phyloP scores from a whole-genome alignment of 2,329 filamentous ascomycete genomes.

The Myriosclerotinia scirpicola region DNA sequence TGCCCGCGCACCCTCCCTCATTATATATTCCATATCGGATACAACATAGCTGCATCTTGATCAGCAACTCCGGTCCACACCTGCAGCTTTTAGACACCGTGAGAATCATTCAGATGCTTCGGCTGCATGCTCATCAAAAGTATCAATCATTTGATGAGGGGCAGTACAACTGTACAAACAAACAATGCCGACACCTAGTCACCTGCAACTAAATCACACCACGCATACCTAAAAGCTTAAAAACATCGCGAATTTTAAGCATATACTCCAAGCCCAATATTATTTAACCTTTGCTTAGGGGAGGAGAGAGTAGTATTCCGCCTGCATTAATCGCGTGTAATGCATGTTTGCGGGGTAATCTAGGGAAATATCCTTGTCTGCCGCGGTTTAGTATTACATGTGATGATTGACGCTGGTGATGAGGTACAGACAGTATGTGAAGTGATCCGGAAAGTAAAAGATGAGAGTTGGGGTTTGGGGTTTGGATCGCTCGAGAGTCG shows the following conservation, averaged over 20 bases:
- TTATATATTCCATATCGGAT: not conserved
- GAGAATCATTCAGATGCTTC: too few species aligned
- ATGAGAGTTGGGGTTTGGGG: not conserved
- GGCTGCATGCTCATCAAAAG: not conserved
- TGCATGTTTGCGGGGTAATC: conserved; percentile 13
- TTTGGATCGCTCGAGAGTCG: not conserved
- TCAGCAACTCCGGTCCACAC: not conserved
- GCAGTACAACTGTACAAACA: not conserved
- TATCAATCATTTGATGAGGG: conserved; percentile 3
- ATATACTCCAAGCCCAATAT: too few species aligned
- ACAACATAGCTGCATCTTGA: not conserved
- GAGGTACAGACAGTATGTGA: not conserved
- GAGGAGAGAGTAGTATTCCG: too few species aligned
- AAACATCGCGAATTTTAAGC: not conserved
- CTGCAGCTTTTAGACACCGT: not conserved
- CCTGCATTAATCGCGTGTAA: too few species aligned
- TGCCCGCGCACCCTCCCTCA: not conserved
- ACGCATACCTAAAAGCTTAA: not conserved
- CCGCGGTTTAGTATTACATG: conserved; percentile 4
- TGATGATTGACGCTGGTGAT: not conserved
- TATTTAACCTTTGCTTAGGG: too few species aligned
- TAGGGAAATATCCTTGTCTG: conserved; percentile 7
- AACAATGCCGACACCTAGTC: not conserved
- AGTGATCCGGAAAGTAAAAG: not conserved
- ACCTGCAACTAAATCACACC: not conserved